These are phyloP conservation scores for Syzygium jambos DNA, from an alignment of 345 rosid species.

Conservation along the genomic window DNA sequence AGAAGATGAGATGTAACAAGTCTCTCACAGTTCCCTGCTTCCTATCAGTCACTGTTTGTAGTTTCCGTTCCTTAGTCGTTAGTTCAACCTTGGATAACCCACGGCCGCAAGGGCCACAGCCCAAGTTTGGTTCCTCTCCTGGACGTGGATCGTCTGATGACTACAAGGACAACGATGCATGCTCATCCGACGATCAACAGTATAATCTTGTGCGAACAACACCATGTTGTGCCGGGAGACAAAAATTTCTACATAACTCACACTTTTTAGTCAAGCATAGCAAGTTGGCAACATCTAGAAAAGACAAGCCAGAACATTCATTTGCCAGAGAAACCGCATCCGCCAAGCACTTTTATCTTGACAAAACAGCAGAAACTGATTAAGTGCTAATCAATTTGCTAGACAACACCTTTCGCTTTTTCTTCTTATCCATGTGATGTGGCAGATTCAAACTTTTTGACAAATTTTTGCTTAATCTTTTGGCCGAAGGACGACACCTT, in stretches of 20 bases:
- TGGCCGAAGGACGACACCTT: neutral
- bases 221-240: neutral
- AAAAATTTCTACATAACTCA: no score
- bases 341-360: neutral
- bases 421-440: neutral
- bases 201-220: neutral
- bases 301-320: neutral
- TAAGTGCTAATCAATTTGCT: no score
- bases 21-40: neutral
- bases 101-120: no score
- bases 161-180: no score
- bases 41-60: no score
- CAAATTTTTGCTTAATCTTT: neutral
- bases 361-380: neutral
- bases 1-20: neutral
- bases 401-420: neutral
- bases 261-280: neutral
- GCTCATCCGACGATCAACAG: no score
- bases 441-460: neutral
- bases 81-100: neutral
- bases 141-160: neutral
- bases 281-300: neutral
- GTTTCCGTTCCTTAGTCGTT: neutral
- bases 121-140: no score
- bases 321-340: neutral